phyloP scores from a whole-genome alignment of 2,329 filamentous ascomycete genomes.

The Ceratocystis destructans region DNA sequence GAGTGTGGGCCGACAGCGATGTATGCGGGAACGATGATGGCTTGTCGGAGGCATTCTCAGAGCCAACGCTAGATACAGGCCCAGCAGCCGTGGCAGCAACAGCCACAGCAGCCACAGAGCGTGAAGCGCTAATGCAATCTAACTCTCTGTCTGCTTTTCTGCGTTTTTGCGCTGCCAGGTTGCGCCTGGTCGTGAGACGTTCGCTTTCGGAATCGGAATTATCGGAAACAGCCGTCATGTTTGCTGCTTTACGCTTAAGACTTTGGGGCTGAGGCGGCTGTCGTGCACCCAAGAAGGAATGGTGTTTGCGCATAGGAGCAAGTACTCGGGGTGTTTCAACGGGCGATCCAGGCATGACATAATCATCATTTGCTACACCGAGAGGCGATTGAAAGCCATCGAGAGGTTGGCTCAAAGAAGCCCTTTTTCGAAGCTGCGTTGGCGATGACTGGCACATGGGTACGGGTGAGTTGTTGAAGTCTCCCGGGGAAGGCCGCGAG shows the following conservation, averaged over 20 bases:
- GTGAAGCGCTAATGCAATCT: background rate
- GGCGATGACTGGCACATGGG: conserved; percentile 28
- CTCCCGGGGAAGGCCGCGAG: conserved; percentile 41
- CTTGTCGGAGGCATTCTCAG: background rate
- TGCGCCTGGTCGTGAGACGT: background rate
- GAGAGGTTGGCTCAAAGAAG: background rate
- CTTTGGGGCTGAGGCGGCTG: background rate
- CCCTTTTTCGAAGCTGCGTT: background rate
- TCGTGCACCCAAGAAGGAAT: conserved; percentile 7
- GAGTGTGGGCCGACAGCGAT: background rate
- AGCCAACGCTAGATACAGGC: background rate
- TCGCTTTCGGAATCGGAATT: conserved; percentile 1
- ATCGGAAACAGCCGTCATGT: background rate
- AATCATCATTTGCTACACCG: background rate
- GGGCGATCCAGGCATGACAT: conserved; percentile 8
- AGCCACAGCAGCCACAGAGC: background rate
- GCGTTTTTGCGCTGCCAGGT: conserved; percentile 9
- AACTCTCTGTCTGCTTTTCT: conserved; percentile 9
- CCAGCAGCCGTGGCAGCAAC: too few relatives aligned
- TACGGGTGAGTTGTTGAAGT: conserved; percentile 34
- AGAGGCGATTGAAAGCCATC: background rate
- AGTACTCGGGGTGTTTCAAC: background rate
- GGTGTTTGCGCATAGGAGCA: conserved; percentile 3
- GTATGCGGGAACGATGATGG: background rate
- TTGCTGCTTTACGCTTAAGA: conserved; percentile 7